A percentile compares a stretch with the other conserved stretches of the same genome.
Conservation (phyloP, 305 asterid genomes). For the Coffea humblotiana region DNA sequence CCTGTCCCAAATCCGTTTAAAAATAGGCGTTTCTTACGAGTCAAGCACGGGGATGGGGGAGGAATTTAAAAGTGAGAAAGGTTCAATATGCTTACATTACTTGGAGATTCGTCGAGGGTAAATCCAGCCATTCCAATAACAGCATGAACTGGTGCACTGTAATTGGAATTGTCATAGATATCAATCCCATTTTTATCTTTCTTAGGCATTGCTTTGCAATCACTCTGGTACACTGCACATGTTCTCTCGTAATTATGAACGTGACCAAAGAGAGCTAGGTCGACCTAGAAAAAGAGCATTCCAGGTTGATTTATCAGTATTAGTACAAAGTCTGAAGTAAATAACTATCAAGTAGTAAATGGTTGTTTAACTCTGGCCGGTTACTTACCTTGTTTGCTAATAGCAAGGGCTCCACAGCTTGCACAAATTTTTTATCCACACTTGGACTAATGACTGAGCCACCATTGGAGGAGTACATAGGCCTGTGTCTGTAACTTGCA, state of each 20-base stretch:
- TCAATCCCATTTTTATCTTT: conserved; percentile 59
- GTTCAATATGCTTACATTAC: conserved; percentile 3
- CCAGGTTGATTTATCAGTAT: background rate
- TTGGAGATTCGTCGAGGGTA: conserved; percentile 31
- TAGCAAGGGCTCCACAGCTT: conserved; percentile 73
- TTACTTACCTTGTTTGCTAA: conserved; percentile 56
- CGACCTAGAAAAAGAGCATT: conserved; percentile 44
- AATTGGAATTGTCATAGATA: conserved; percentile 50
- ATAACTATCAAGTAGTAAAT: no score
- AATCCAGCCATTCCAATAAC: conserved; percentile 94
- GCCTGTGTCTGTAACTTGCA: conserved; percentile 60
- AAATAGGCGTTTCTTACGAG: no score
- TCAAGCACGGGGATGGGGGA: background rate
- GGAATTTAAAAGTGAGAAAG: background rate
- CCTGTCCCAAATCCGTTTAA: no score
- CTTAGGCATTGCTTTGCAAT: conserved; percentile 64
- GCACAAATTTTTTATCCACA: conserved; percentile 51
- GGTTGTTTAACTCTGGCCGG: background rate
- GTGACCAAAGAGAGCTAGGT: conserved; percentile 73
- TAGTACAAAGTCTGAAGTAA: background rate
- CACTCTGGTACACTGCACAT: conserved; percentile 55
- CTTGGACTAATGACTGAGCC: conserved; percentile 28
- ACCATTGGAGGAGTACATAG: conserved; percentile 59
- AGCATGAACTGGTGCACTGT: conserved; percentile 74
- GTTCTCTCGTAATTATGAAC: conserved; percentile 91